phyloP scores from a whole-genome alignment of 1,284 basidiomycete species.

The Boletus smithii region DNA sequence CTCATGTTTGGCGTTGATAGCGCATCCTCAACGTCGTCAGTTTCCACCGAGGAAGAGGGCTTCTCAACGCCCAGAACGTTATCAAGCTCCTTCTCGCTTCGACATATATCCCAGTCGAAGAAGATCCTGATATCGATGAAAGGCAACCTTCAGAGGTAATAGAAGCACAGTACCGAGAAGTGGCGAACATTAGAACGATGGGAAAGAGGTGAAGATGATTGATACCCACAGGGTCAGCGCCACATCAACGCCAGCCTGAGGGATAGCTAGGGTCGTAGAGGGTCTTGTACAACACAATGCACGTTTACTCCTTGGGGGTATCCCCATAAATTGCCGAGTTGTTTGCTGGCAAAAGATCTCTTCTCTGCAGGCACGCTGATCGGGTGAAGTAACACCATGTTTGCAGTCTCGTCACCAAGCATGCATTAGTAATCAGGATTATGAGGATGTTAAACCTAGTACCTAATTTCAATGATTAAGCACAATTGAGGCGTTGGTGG shows the following conservation, averaged over 20 bases:
- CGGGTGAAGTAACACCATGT: too few relatives aligned
- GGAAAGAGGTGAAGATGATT: slow-evolving; percentile 4
- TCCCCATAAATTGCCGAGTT: background rate
- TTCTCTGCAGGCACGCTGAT: too few relatives aligned
- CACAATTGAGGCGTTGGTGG: too few relatives aligned
- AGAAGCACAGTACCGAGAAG: slow-evolving; percentile 8
- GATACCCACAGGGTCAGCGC: background rate
- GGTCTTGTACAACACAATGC: too few relatives aligned
- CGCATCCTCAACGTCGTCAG: slow-evolving; percentile 26
- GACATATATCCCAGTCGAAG: slow-evolving; percentile 17
- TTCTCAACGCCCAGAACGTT: slow-evolving; percentile 20
- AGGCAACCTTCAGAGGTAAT: slow-evolving; percentile 15
- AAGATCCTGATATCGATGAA: slow-evolving; percentile 23
- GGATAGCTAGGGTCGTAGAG: too few relatives aligned
- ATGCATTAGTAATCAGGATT: background rate
- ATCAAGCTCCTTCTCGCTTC: slow-evolving; percentile 24
- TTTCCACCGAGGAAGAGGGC: slow-evolving; percentile 26
- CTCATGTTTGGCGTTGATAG: slow-evolving; percentile 9
- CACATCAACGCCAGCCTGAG: background rate
- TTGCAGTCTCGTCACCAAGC: too few relatives aligned
- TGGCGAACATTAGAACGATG: slow-evolving; percentile 20
- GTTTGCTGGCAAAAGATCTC: too few relatives aligned
- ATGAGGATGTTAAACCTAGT: too few relatives aligned
- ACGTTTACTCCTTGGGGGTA: background rate
- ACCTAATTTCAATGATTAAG: too few relatives aligned